phyloP scores from a whole-genome alignment of 192 early-diverging fungal genomes.

The Haplosporangium gracile region DNA sequence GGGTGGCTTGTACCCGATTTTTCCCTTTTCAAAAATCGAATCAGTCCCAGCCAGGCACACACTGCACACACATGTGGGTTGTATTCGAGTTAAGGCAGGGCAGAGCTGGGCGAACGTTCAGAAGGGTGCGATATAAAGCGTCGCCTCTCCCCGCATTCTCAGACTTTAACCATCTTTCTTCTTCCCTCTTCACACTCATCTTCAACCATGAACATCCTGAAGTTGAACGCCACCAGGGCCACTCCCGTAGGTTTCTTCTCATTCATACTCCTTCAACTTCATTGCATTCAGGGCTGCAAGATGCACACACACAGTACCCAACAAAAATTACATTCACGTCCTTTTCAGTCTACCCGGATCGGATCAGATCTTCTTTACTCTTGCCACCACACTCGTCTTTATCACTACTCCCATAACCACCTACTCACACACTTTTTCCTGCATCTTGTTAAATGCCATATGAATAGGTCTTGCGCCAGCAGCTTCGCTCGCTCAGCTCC shows the following conservation, averaged over 20 bases:
- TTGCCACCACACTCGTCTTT: background rate
- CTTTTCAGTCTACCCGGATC: background rate
- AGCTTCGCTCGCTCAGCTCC: constrained; percentile 53
- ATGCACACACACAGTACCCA: background rate
- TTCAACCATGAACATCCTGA: constrained; percentile 51
- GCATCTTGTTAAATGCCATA: background rate
- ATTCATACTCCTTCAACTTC: background rate
- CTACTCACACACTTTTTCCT: background rate
- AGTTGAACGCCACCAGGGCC: constrained; percentile 56
- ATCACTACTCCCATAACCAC: too few species aligned
- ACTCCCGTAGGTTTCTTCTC: constrained; percentile 36
- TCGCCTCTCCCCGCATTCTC: background rate
- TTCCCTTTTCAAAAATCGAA: background rate
- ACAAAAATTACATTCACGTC: background rate
- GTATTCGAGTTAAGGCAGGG: background rate
- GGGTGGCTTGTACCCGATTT: constrained; percentile 4
- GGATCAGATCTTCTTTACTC: background rate
- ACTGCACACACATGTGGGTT: background rate
- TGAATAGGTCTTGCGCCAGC: constrained; percentile 52
- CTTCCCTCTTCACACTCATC: background rate
- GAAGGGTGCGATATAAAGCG: background rate
- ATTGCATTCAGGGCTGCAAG: background rate
- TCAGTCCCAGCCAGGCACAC: background rate
- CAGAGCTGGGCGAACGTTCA: background rate
- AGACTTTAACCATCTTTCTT: constrained; percentile 10